Base-by-base conservation (phyloP, 2,329 filamentous ascomycete genomes). In the Bisporella sp. region DNA sequence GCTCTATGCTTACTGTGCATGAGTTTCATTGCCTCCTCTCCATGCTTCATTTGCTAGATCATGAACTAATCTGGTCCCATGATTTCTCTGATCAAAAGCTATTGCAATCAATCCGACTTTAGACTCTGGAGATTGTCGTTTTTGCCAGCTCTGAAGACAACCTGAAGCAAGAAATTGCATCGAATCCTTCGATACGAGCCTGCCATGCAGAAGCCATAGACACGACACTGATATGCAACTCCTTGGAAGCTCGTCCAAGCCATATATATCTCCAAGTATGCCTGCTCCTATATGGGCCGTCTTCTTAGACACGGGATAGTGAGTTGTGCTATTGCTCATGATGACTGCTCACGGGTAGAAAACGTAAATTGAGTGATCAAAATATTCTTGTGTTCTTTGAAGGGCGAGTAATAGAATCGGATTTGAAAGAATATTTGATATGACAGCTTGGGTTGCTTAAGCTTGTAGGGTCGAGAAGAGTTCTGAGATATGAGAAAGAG, bases 81-180 rank as follows among this genome's bases (percentile, higher is more conserved):
- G 93, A 67, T 97, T 97, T 43, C 92, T 80, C 72, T 96, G 90
- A 69, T 97, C 93, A 67, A 96, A 95, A 2, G 85, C 80, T 9
- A 91, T 79, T 2, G 88, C 90, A 46, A 97, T 83, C 40, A 97
- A 69, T 0, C 87, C 62, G 28, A 59, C 71, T 68, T 54, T 64
- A 41, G 31, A 60, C 56, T 57, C 56, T n/a, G 46, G 46, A 63
- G 59, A 47, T 56, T 63, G 45, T 54, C 64, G 68, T 47, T 68
- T 62, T 61, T 87, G 83, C 81, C 85, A 95, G 6, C 81, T 77
- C n/a, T 72, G 68, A 46, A 96, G 75, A 9, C 81, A 74, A 5
- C 79, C 77, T n/a, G 76, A 71, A 3, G 89, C 91, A 48, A 93
- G 78, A 31, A 81, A 81, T 1, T 75, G 73, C 91, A 97, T 96